These are phyloP conservation scores for Akebia trifoliata DNA, from an alignment of 164 flowering plant genomes.

Conservation along the genomic window DNA sequence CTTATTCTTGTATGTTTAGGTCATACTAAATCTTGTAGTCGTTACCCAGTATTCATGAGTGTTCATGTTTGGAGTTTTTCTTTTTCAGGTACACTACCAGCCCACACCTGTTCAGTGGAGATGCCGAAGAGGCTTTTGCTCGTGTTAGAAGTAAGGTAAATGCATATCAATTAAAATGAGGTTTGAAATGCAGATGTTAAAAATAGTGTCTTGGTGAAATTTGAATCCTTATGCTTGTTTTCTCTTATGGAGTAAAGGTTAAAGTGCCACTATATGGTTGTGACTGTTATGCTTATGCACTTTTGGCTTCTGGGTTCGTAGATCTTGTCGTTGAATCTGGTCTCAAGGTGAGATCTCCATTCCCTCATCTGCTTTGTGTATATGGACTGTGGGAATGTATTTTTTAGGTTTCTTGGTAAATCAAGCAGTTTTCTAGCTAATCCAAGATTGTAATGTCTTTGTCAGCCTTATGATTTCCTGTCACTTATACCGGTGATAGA, in stretches of 20 bases:
- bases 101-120: slow-evolving; percentile 82
- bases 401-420: neutral
- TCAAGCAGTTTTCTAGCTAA: neutral
- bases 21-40: neutral
- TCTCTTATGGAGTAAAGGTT: slow-evolving; percentile 44
- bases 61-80: neutral
- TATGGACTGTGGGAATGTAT: neutral
- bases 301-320: slow-evolving; percentile 87
- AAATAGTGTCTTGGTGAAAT: too few relatives aligned
- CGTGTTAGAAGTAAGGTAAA: slow-evolving; percentile 86
- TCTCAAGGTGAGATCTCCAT: slow-evolving; percentile 59
- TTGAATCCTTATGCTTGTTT: neutral
- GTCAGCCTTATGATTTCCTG: slow-evolving; percentile 93
- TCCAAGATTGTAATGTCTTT: neutral
- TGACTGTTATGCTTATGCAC: slow-evolving; percentile 98
- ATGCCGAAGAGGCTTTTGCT: slow-evolving; percentile 77
- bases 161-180: neutral
- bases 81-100: slow-evolving; percentile 85
- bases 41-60: neutral
- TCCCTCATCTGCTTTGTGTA: neutral
- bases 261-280: slow-evolving; percentile 96
- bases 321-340: slow-evolving; percentile 97
- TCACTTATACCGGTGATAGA: slow-evolving; percentile 86
- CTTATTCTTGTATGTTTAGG: too few relatives aligned
- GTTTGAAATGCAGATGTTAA: too few relatives aligned